A percentile compares a stretch with the other conserved stretches of the same genome.
phyloP scores from a whole-genome alignment of 2,329 filamentous ascomycete species.

The Apiospora kogelbergensis region DNA sequence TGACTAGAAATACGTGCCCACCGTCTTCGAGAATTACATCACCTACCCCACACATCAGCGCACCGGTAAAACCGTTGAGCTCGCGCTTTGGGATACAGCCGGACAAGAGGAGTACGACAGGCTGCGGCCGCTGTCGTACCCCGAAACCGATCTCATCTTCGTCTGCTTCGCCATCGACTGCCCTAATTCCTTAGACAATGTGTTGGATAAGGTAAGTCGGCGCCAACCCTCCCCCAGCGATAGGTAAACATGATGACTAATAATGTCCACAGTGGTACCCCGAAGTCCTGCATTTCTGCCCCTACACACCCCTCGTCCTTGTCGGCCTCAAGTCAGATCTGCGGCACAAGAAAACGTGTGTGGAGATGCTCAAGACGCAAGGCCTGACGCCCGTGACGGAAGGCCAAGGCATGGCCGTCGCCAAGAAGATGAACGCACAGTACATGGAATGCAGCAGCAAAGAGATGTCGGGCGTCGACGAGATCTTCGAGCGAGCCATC shows the following conservation, averaged over 20 bases:
- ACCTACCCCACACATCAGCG: conserved; percentile 88
- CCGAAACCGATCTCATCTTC: conserved; percentile 95
- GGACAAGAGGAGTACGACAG: conserved; percentile 99
- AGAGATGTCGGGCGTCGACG: conserved; percentile 93
- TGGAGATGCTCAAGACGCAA: conserved; percentile 98
- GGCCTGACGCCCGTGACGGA: conserved; percentile 92
- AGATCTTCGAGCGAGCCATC: conserved; percentile 92
- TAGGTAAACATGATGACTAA: not conserved
- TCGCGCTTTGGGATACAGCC: conserved; percentile 97
- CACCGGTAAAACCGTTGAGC: conserved; percentile 90
- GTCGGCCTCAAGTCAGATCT: conserved; percentile 97
- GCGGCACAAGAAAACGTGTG: conserved; percentile 91
- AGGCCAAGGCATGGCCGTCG: conserved; percentile 85
- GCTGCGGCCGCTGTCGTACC: conserved; percentile 91
- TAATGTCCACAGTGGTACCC: conserved; percentile 83
- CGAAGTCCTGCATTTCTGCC: conserved; percentile 98
- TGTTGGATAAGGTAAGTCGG: conserved; percentile 87
- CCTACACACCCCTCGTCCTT: conserved; percentile 92
- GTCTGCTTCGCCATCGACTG: conserved; percentile 99
- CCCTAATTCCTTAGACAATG: conserved; percentile 96
- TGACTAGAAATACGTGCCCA: conserved; percentile 97
- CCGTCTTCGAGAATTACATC: conserved; percentile 99
- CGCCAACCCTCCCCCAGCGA: not conserved
- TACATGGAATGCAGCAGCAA: conserved; percentile 99
- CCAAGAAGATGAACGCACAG: conserved; percentile 87